A percentile compares a stretch with the other conserved stretches of the same genome.
Evolutionary conservation across 768 basidiomycete genomes (phyloP).

Genomic region (Agrocybe pediades): DNA sequence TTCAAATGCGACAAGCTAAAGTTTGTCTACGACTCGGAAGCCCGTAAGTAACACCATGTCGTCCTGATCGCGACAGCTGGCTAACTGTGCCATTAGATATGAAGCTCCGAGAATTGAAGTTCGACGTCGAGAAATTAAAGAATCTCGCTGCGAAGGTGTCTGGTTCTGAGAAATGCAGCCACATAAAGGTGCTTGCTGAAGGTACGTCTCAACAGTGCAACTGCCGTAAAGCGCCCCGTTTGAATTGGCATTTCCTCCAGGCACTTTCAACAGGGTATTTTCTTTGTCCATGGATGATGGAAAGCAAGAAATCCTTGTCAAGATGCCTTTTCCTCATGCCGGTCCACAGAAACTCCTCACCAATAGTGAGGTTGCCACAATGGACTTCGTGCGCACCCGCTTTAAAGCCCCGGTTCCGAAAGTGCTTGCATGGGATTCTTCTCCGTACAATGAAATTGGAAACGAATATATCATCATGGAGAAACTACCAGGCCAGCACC

Average conservation of each 20-base stretch:
- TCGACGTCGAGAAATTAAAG: not conserved
- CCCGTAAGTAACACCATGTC: not conserved
- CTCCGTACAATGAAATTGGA: conserved; percentile 16
- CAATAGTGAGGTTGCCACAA: conserved; percentile 32
- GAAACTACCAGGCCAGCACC: not conserved
- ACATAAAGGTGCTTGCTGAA: not conserved
- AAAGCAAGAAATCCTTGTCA: conserved; percentile 20
- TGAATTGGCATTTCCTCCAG: conserved; percentile 6
- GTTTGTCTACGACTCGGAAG: not conserved
- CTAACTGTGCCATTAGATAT: not conserved
- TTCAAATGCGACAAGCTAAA: not conserved
- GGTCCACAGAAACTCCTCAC: conserved; percentile 23
- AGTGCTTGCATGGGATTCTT: conserved; percentile 25
- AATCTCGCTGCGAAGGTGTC: not conserved
- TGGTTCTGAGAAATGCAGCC: not conserved
- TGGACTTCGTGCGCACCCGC: conserved; percentile 24
- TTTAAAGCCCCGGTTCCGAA: conserved; percentile 24
- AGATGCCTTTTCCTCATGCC: conserved; percentile 24
- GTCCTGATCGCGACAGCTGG: not conserved
- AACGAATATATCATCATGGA: conserved; percentile 32
- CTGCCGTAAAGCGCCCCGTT: not conserved
- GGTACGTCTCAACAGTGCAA: not conserved
- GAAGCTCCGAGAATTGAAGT: not conserved
- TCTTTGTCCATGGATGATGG: conserved; percentile 22
- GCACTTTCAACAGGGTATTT: conserved; percentile 25